Evolutionary conservation across 441 rosid species (phyloP), one percentile per base, ranked within the genome.

Genomic region (Erodium texanum): DNA sequence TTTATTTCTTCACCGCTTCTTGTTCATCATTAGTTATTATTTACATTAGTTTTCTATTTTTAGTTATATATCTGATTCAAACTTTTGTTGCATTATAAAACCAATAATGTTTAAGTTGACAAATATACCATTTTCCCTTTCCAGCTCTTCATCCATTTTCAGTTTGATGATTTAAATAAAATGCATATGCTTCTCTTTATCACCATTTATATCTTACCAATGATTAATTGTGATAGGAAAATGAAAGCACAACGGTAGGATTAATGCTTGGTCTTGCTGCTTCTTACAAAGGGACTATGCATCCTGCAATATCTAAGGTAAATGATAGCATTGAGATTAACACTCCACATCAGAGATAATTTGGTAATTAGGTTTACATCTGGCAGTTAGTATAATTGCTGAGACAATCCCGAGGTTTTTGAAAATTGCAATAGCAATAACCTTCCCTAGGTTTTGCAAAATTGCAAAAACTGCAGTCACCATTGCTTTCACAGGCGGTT

Each of bases 211-310:
- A 66, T 63, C 63, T 71, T 76, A 62, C 65, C 36, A 62, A 24
- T 62, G 65, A 27, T 27, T n/a, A 15, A 29, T 69, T 73, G 62
- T 67, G 38, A 66, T 70, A 95, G 99, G 93, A 86, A 77, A 98
- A 95, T 82, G 99, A 95, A 76, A 82, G 87, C 84, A 95, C 98
- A 68, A 85, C 94, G 1, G 93, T 90, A 24, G 99, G 99, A 23
- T 76, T 95, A 79, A 87, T 95, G 97, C 94, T 95, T 76, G 99
- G 99, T 73, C 85, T 95, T 76, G 96, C 98, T 69, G 94, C 97
- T 77, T 90, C 99, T 64, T 87, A 95, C 74, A 82, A 89, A 74
- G 93, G 98, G 70, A 88, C 99, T 8, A 92, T 94, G 99, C 90
- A 94, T 73, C 97, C 98, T 24, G 89, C 87, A 68, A 82, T 94